Evolutionary conservation across 2,329 filamentous ascomycete species (phyloP).

Genomic region (Aspergillus pseudoviridinutans): DNA sequence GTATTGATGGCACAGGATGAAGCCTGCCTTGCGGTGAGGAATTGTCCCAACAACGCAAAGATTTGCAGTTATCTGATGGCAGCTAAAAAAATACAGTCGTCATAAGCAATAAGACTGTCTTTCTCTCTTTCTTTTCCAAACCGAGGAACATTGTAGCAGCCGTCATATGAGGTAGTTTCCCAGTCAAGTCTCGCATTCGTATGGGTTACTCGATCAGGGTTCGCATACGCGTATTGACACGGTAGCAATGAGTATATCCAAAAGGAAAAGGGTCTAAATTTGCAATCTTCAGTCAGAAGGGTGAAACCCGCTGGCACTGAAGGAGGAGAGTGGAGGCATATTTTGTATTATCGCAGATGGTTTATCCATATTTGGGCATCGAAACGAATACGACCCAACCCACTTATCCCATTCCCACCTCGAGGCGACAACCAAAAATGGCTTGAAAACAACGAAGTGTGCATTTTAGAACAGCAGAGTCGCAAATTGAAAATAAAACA

Average conservation of each 20-base stretch:
- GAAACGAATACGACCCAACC: background rate
- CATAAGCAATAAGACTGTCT: background rate
- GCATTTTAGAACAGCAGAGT: too few relatives aligned
- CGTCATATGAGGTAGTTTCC: background rate
- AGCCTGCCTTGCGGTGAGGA: background rate
- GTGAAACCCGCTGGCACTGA: background rate
- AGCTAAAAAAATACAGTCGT: background rate
- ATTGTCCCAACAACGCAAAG: background rate
- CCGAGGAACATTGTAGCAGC: background rate
- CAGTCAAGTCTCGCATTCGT: constrained; percentile 3
- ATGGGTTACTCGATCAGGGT: background rate
- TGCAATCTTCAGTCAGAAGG: background rate
- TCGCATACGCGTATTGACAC: background rate
- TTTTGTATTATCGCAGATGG: background rate
- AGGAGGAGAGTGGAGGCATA: background rate
- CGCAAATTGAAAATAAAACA: background rate
- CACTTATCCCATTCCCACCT: background rate
- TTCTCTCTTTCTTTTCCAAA: background rate
- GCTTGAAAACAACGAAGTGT: background rate
- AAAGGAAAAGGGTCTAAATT: background rate
- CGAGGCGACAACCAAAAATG: background rate
- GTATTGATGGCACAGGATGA: background rate
- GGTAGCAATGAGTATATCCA: background rate
- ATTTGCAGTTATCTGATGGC: background rate
- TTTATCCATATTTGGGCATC: background rate